Evolutionary conservation across 805 yeast species (phyloP), one percentile per base, ranked within the genome.

Genomic region (Saturnispora sanitii): DNA sequence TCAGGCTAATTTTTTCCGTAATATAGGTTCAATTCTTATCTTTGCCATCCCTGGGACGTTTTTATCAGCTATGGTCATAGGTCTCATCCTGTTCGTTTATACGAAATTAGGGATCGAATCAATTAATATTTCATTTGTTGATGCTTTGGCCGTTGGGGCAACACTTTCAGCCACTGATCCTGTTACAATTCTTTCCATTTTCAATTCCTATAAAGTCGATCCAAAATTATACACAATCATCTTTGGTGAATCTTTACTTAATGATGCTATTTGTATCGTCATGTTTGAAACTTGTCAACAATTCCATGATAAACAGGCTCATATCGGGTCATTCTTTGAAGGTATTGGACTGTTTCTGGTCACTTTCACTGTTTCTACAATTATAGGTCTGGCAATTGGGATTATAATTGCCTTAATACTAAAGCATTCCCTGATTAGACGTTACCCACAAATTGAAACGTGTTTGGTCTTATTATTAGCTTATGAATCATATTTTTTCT

Each of bases 251-350:
- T 84, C 96, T 4, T 67, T 92, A 44, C 67, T 92, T 47, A 92
- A 92, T 58, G 99, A 92, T 66, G 99, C 99, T 28, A 94, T 92
- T 45, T 87, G 96, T 49, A 92, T 92, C 58, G 99, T 92, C 52
- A 90, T 92, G 95, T 92, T 92, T 65, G 98, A 92, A 65, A 92
- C 99, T 0, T 88, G 96, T 56, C 96, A 87, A 60, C 85, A 87
- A 62, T 86, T 92, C 61, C 94, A 88, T 53, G 97, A 95, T 34
- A 80, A 83, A 49, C 73, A 75, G 19, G 82, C 90, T 1, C 73
- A 76, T 37, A 68, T 85, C 47, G 70, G 82, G 12, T 78, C 84
- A n/a, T 60, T 88, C 35, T 84, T 94, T 59, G 90, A 86, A 65
- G 99, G 98, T 72, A 72, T 86, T 25, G 95, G 96, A 1, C 71